A percentile compares a stretch with the other conserved stretches of the same genome.
phyloP scores from a whole-genome alignment of 2,329 filamentous ascomycete genomes.

The Seiridium unicorne region DNA sequence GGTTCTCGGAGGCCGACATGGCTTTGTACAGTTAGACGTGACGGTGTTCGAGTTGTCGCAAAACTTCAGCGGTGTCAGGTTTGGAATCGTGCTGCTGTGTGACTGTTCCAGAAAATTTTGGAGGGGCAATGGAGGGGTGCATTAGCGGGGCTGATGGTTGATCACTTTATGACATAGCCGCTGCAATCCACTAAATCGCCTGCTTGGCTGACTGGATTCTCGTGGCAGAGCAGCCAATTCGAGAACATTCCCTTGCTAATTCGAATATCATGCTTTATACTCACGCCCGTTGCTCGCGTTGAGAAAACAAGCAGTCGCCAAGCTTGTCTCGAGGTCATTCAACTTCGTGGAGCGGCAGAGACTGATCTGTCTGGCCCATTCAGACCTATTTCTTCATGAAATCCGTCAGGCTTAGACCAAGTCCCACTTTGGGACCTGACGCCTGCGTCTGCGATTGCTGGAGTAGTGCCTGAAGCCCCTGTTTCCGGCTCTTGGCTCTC shows the following conservation, averaged over 20 bases:
- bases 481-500: constrained; percentile 63
- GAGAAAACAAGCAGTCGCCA: too few relatives aligned
- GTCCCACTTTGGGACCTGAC: constrained; percentile 25
- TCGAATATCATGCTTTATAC: not conserved
- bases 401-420: constrained; percentile 52
- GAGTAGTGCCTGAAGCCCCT: constrained; percentile 65
- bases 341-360: too few relatives aligned
- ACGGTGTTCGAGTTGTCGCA: constrained; percentile 2
- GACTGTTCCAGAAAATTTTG: constrained; percentile 11
- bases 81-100: not conserved
- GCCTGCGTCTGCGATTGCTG: constrained; percentile 45
- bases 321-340: too few relatives aligned
- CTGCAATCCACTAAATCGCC: not conserved
- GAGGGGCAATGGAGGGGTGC: constrained; percentile 10
- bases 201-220: not conserved
- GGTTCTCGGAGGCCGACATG: constrained; percentile 42
- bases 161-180: constrained; percentile 9
- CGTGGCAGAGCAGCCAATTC: not conserved
- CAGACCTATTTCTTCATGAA: constrained; percentile 42
- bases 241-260: not conserved
- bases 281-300: too few relatives aligned
- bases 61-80: not conserved
- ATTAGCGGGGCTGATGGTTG: constrained; percentile 9
- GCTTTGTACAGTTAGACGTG: not conserved
- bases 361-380: not conserved